Conservation (phyloP, 768 basidiomycete species). For the Strobilomyces dryophilus region DNA sequence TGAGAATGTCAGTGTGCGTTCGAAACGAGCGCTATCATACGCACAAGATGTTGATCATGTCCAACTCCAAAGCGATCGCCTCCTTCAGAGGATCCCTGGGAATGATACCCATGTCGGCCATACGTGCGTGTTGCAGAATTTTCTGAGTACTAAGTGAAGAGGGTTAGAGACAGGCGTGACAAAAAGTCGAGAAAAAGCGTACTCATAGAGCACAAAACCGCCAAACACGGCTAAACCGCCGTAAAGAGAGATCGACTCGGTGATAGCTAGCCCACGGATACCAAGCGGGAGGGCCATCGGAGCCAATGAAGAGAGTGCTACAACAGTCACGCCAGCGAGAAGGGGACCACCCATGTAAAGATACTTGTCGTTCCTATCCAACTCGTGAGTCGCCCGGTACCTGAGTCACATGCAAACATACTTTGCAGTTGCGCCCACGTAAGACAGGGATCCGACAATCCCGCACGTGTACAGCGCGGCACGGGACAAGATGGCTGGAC, state of each 20-base stretch:
- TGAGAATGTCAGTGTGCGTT: constrained; percentile 10
- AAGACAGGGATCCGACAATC: constrained; percentile 80
- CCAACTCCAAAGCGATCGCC: constrained; percentile 73
- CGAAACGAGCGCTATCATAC: constrained; percentile 20
- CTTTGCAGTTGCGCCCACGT: constrained; percentile 86
- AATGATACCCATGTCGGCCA: constrained; percentile 65
- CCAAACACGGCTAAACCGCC: constrained; percentile 87
- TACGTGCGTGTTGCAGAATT: constrained; percentile 69
- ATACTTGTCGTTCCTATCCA: constrained; percentile 67
- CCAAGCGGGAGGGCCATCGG: constrained; percentile 88
- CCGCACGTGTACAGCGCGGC: constrained; percentile 87
- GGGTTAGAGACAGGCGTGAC: background rate
- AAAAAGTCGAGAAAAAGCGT: constrained; percentile 22
- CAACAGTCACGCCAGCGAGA: constrained; percentile 84
- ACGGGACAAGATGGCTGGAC: constrained; percentile 78
- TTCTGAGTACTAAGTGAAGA: constrained; percentile 61
- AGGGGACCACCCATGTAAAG: constrained; percentile 84
- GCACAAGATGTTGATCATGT: constrained; percentile 89
- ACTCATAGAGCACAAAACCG: constrained; percentile 88
- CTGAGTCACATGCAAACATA: constrained; percentile 24
- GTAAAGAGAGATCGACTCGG: constrained; percentile 78
- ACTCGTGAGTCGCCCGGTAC: background rate
- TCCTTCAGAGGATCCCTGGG: constrained; percentile 74
- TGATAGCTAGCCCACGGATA: constrained; percentile 67
- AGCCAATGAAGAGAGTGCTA: constrained; percentile 81